A percentile compares a stretch with the other conserved stretches of the same genome.
These are phyloP conservation scores for Lichina pygmaea DNA, from an alignment of 495 filamentous ascomycete species.

Conservation along the genomic window DNA sequence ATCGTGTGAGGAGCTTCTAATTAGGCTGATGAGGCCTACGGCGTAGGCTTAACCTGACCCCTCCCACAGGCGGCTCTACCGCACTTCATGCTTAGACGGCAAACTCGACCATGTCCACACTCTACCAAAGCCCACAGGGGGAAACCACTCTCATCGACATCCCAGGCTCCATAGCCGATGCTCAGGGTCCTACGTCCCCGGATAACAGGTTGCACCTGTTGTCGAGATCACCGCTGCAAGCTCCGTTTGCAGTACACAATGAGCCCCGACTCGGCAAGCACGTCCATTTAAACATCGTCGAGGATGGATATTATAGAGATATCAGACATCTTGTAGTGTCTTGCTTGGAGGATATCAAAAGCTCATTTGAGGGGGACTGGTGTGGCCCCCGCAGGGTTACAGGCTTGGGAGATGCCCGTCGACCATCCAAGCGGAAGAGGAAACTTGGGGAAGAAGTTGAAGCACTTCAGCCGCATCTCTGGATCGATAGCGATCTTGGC, in stretches of 20 bases:
- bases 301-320: slow-evolving; percentile 5
- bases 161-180: slow-evolving; percentile 26
- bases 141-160: slow-evolving; percentile 32
- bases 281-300: slow-evolving; percentile 1
- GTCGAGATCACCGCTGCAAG: slow-evolving; percentile 1
- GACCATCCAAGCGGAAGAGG: too few species aligned
- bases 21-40: too few species aligned
- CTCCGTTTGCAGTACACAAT: not conserved
- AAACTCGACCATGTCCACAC: slow-evolving; percentile 12
- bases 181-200: slow-evolving; percentile 6
- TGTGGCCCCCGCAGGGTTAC: not conserved
- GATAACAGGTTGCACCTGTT: not conserved
- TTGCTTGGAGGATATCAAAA: slow-evolving; percentile 5
- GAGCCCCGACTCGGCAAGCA: not conserved
- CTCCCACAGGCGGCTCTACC: too few species aligned
- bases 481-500: not conserved
- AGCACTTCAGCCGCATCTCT: not conserved
- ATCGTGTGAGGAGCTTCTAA: too few species aligned
- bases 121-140: slow-evolving; percentile 21
- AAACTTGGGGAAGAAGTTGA: not conserved
- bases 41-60: too few species aligned
- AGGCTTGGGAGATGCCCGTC: too few species aligned
- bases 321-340: slow-evolving; percentile 6
- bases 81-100: too few species aligned
- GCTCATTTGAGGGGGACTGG: not conserved